Evolutionary conservation across 2,329 filamentous ascomycete species (phyloP), one percentile per base, ranked within the genome.

Genomic region (Xylariaceae sp.): DNA sequence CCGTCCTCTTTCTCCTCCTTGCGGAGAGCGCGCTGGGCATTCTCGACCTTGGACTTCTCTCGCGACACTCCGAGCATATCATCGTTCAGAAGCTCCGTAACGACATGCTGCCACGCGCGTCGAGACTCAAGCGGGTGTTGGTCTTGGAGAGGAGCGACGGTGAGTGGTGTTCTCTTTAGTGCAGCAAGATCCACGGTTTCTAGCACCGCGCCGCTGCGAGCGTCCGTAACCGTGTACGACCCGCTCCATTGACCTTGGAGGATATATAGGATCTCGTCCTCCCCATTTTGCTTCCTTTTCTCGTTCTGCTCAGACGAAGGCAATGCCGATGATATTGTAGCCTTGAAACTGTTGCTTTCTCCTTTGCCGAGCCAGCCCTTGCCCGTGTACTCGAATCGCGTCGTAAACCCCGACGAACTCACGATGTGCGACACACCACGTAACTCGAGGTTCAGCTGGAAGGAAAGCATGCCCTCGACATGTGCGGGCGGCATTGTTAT

Each of bases 351-450:
- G 72, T 97, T 97, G 74, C 95, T 96, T 76, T 95, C 95, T 55
- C 92, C 93, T n/a, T n/a, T n/a, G 37, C 86, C 90, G 8, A 98
- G 69, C 92, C 92, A 98, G 47, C 92, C 92, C 65, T 89, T 92
- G 60, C 92, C 91, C 50, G 82, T 86, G 72, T 95, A 98, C 64
- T 95, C 89, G 60, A 97, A 87, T 71, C 89, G 91, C 53, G 88
- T 80, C 4, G 89, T 86, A 71, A 85, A 96, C 42, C 93, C 92
- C 2, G 84, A 86, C 20, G 86, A 93, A 53, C 88, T 93, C 45
- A 83, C 80, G 59, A 98, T 96, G 69, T 86, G 88, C 56, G 86
- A 90, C 49, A 79, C 80, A 59, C 85, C 85, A 62, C 95, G 89
- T 35, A 97, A 78, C 68, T 98, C 93, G 54, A 96, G 85, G 61